A percentile compares a stretch with the other conserved stretches of the same genome.
These are phyloP conservation scores for Hericium coralloides DNA, from an alignment of 768 basidiomycete species.

Conservation along the genomic window DNA sequence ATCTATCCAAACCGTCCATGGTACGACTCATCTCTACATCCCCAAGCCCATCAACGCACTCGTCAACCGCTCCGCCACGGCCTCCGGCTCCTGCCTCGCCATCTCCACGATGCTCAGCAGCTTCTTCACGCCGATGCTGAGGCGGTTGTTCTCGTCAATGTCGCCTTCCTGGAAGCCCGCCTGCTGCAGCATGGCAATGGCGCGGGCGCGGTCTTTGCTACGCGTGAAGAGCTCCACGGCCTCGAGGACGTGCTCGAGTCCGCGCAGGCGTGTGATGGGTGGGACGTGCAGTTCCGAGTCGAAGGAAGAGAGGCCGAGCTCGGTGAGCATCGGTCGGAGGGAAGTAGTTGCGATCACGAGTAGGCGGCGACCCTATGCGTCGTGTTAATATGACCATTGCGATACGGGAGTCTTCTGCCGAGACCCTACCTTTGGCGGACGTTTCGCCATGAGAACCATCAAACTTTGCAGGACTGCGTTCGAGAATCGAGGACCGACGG, in stretches of 20 bases:
- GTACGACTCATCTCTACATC: conserved; percentile 15
- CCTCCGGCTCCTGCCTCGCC: conserved; percentile 92
- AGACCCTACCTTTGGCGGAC: conserved; percentile 77
- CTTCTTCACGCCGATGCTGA: conserved; percentile 92
- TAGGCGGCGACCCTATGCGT: conserved; percentile 65
- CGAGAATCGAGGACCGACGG: conserved; percentile 94
- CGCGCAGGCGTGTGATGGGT: conserved; percentile 60
- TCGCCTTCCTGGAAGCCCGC: conserved; percentile 58
- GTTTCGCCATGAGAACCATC: conserved; percentile 76
- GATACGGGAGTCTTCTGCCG: neutral
- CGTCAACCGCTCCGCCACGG: conserved; percentile 62
- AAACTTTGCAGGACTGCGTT: conserved; percentile 88
- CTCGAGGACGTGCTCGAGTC: conserved; percentile 68
- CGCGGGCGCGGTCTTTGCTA: conserved; percentile 42
- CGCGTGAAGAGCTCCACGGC: conserved; percentile 72
- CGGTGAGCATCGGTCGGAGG: conserved; percentile 72
- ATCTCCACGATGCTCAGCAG: conserved; percentile 87
- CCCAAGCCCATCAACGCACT: conserved; percentile 52
- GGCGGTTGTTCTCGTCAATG: conserved; percentile 30
- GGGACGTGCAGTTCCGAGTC: conserved; percentile 82
- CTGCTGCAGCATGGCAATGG: conserved; percentile 58
- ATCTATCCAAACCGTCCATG: too few species aligned
- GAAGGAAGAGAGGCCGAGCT: conserved; percentile 84
- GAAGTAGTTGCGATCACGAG: conserved; percentile 91
- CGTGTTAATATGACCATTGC: neutral